Evolutionary conservation across 768 basidiomycete genomes (phyloP).

Genomic region (Podaxis sp.): DNA sequence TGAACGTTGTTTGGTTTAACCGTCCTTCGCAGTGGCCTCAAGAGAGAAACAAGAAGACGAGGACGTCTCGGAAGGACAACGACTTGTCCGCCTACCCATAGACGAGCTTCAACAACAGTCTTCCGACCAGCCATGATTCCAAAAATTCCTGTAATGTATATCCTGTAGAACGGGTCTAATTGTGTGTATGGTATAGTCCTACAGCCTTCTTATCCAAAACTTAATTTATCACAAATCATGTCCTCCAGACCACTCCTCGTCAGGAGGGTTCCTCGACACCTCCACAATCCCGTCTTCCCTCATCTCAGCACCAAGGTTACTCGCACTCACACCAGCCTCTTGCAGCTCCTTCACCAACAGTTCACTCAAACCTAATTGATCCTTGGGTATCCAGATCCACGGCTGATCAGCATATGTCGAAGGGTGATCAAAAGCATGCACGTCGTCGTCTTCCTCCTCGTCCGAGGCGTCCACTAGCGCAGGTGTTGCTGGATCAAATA

Average conservation of each 20-base stretch:
- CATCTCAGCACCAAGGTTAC: conserved; percentile 45
- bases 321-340: conserved; percentile 39
- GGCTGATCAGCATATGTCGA: conserved; percentile 45
- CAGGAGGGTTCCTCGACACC: conserved; percentile 45
- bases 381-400: conserved; percentile 49
- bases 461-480: conserved; percentile 29
- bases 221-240: conserved; percentile 29
- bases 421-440: conserved; percentile 49
- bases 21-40: conserved; percentile 43
- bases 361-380: conserved; percentile 41
- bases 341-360: conserved; percentile 37
- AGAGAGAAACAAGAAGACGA: conserved; percentile 34
- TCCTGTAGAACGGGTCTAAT: conserved; percentile 2
- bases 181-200: not conserved
- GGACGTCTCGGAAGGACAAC: conserved; percentile 44
- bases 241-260: conserved; percentile 42
- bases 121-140: conserved; percentile 19
- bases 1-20: not conserved
- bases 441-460: conserved; percentile 34
- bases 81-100: conserved; percentile 72
- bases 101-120: conserved; percentile 54
- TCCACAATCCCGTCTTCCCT: conserved; percentile 43
- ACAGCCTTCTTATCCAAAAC: not conserved
- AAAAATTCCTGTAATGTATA: not conserved
- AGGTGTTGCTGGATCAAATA: conserved; percentile 31